Base-by-base conservation (phyloP, 805 yeast genomes). In the Sungouiella blattae region DNA sequence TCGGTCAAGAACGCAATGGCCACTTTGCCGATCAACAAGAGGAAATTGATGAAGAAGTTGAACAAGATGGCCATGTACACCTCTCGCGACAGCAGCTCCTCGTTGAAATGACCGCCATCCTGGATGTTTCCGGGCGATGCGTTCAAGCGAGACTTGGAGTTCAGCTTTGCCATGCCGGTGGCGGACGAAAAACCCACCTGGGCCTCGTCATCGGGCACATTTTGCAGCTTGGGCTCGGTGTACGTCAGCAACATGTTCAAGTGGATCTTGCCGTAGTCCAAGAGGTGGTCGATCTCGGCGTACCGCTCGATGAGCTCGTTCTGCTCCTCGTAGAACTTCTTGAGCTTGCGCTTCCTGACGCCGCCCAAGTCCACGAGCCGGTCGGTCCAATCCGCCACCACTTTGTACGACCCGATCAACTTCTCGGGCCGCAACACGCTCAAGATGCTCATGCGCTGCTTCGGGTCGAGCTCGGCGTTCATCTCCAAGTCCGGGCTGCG, bases 241-340 rank as follows among this genome's bases (percentile, higher is more conserved):
- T 84, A 83, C 33, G 73, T 77, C 30, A 74, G 66, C 33, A 85
- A 67, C 79, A 84, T 79, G 28, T 73, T 65, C 40, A 71, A 69
- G 44, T 80, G 84, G 38, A 84, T 70, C 30, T 58, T 55, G 1
- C 88, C 88, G 4, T 86, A 75, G 50, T 83, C 93, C 30, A 84
- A 64, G 33, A 83, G 62, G 33, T 66, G 62, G 52, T 84, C 94
- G 17, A 84, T 76, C 39, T 75, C 82, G 24, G 56, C 55, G 48
- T 74, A 81, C 35, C 75, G 63, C 16, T 69, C 73, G 34, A 83
- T 75, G 34, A 78, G 52, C 27, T 67, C 75, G 53, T 84, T 84
- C 57, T 83, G 91, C 2, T 60, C 52, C 27, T 57, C 55, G 57
- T 85, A 84, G 54, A 61, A 83, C 13, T 53, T 37, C 18, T 66